Conservation (phyloP, 768 basidiomycete species). For the Bullera alba region DNA sequence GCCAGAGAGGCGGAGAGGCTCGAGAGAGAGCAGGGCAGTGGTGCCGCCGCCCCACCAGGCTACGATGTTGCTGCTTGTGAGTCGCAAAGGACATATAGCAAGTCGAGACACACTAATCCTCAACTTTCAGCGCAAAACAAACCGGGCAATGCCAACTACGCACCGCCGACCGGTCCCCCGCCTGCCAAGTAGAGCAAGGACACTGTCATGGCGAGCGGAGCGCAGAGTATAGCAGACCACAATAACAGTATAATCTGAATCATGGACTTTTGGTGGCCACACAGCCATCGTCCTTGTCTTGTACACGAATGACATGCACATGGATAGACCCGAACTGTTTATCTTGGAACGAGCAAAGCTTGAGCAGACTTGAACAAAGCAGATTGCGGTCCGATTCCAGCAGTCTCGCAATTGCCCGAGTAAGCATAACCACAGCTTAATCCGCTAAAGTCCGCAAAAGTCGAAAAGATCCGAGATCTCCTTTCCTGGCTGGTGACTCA, state of each 20-base stretch:
- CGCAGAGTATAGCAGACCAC: neutral
- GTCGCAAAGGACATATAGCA: conserved; percentile 5
- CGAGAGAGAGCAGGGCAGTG: conserved; percentile 25
- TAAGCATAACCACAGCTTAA: too few species aligned
- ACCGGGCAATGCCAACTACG: conserved; percentile 15
- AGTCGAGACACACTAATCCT: neutral
- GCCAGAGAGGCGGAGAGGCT: conserved; percentile 34
- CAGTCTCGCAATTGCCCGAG: too few species aligned
- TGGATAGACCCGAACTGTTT: too few species aligned
- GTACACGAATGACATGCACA: too few species aligned
- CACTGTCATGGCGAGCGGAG: neutral
- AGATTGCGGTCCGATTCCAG: too few species aligned
- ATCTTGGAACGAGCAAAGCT: too few species aligned
- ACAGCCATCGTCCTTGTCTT: too few species aligned
- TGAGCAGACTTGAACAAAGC: too few species aligned
- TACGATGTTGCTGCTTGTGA: conserved; percentile 35
- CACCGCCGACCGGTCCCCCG: conserved; percentile 32
- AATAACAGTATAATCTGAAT: neutral
- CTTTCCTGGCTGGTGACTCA: too few species aligned
- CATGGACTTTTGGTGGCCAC: too few species aligned
- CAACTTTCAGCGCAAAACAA: conserved; percentile 10
- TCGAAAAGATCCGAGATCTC: too few species aligned
- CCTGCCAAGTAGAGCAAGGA: conserved; percentile 2
- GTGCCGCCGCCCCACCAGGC: conserved; percentile 16
- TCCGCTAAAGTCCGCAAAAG: too few species aligned